Conservation (phyloP, 2,329 filamentous ascomycete genomes). For the Epichloe aotearoae region DNA sequence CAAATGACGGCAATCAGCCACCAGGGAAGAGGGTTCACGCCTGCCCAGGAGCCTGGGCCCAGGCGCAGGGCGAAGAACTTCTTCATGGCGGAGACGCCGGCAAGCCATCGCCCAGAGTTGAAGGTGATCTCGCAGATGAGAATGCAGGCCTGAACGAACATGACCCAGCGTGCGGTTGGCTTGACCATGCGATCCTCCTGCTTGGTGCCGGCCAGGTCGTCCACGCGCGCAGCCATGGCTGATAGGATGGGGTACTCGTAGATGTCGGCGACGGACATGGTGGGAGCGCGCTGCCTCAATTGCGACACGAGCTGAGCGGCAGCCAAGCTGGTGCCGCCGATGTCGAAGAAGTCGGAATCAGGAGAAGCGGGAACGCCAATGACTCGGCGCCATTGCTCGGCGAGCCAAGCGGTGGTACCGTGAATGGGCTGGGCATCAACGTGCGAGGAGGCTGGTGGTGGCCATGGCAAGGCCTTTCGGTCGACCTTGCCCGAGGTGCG, state of each 20-base stretch:
- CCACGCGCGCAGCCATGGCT: slow-evolving; percentile 8
- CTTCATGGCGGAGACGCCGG: slow-evolving; percentile 3
- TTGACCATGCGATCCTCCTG: slow-evolving; percentile 6
- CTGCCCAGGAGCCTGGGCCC: slow-evolving; percentile 6
- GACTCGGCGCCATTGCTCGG: slow-evolving; percentile 10
- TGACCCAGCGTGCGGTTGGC: slow-evolving; percentile 10
- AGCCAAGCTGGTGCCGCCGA: slow-evolving; percentile 12
- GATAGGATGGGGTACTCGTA: slow-evolving; percentile 10
- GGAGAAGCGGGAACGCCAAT: slow-evolving; percentile 7
- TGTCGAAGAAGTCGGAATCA: slow-evolving; percentile 10
- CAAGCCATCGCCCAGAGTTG: slow-evolving; percentile 6
- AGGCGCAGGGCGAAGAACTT: slow-evolving; percentile 7
- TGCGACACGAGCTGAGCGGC: slow-evolving; percentile 12
- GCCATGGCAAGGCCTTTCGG: slow-evolving; percentile 10
- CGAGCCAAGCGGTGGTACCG: slow-evolving; percentile 10
- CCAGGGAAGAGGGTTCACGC: slow-evolving; percentile 7
- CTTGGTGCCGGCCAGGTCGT: slow-evolving; percentile 7
- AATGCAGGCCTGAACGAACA: slow-evolving; percentile 8
- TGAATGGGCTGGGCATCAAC: slow-evolving; percentile 3
- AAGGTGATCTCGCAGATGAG: slow-evolving; percentile 7
- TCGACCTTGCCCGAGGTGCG: slow-evolving; percentile 13
- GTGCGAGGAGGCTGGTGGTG: slow-evolving; percentile 4
- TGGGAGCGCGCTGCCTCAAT: slow-evolving; percentile 8
- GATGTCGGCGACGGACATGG: slow-evolving; percentile 11
- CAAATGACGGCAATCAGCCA: slow-evolving; percentile 6